phyloP scores from a whole-genome alignment of 116 monocot genomes.

The Thalassia testudinum region DNA sequence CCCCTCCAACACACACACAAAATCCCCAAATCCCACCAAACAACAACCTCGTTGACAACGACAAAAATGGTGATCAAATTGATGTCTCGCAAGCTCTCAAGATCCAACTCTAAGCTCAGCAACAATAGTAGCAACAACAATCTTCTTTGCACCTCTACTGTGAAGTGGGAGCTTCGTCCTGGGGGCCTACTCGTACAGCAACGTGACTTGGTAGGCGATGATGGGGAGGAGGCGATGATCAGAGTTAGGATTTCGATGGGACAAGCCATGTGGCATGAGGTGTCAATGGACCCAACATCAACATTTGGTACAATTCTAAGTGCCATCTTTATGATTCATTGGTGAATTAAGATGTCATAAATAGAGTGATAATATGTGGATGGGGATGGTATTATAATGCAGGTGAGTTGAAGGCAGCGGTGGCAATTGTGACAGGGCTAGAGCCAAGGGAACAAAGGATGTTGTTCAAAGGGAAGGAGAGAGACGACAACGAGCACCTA shows the following conservation, averaged over 20 bases:
- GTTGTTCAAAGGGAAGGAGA: constrained; percentile 64
- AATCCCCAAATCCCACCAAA: neutral
- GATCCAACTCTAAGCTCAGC: constrained; percentile 14
- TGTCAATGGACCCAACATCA: constrained; percentile 42
- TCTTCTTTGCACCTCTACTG: neutral
- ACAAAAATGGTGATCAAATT: constrained; percentile 26
- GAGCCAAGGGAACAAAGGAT: constrained; percentile 56
- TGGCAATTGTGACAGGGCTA: constrained; percentile 37
- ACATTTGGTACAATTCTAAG: constrained; percentile 36
- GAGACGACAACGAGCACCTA: constrained; percentile 47
- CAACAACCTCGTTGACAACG: neutral
- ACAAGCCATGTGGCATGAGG: constrained; percentile 23
- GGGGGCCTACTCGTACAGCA: constrained; percentile 86
- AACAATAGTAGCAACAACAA: neutral
- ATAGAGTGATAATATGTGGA: neutral
- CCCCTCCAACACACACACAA: neutral
- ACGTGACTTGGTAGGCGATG: constrained; percentile 13
- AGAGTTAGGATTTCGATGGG: constrained; percentile 44
- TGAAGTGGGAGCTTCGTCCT: constrained; percentile 75
- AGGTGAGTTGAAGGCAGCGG: constrained; percentile 56
- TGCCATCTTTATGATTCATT: neutral
- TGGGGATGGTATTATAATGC: constrained; percentile 1
- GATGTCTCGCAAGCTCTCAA: constrained; percentile 33
- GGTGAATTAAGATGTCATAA: neutral
- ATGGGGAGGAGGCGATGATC: constrained; percentile 15